Evolutionary conservation across 768 basidiomycete genomes (phyloP), one percentile per base, ranked within the genome.

Genomic region (Leccinum imitatum): DNA sequence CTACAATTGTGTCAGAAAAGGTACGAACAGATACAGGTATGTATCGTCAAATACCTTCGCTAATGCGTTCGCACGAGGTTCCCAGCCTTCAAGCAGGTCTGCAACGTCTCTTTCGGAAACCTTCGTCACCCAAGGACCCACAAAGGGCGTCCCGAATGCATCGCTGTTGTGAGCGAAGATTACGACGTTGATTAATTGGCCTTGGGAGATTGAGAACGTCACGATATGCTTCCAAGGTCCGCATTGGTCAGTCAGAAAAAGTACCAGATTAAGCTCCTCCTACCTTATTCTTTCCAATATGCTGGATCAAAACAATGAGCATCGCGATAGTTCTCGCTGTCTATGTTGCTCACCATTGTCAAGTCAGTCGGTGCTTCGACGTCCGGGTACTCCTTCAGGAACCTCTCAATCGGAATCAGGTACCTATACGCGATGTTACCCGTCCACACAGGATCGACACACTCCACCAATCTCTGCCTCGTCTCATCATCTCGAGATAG

Each of bases 361-460:
- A 76, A 63, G 30, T 71, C 66, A 8, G 64, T 67, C 15, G 63
- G 67, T 3, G 58, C 58, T 25, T 71, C 56, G 17, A 71, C 66
- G 3, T 67, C 70, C 35, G 79, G 79, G n/a, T 64, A 68, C 19
- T 76, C 75, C 56, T 67, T 67, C 21, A 63, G 48, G 2, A 82
- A 56, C 33, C 54, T 63, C 4, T 68, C 65, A 11, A 56, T 63
- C 1, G 74, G 70, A 44, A 80, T 63, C 14, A 81, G 60, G 6
- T 63, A 73, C 27, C 78, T 74, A 61, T 80, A 81, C 1, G 72
- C 77, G n/a, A 73, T 52, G 6, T 58, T 65, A n/a, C 80, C 80
- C 2, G 75, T 76, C 73, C 76, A 80, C 7, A 73, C 61, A 9
- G 79, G 75, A 27, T 79, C 67, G 1, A 71, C 61, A 15, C 66